Percentiles rank a stretch among this genome's conserved stretches.
phyloP scores from a whole-genome alignment of 805 yeast species.

The Lipomyces yamadae region DNA sequence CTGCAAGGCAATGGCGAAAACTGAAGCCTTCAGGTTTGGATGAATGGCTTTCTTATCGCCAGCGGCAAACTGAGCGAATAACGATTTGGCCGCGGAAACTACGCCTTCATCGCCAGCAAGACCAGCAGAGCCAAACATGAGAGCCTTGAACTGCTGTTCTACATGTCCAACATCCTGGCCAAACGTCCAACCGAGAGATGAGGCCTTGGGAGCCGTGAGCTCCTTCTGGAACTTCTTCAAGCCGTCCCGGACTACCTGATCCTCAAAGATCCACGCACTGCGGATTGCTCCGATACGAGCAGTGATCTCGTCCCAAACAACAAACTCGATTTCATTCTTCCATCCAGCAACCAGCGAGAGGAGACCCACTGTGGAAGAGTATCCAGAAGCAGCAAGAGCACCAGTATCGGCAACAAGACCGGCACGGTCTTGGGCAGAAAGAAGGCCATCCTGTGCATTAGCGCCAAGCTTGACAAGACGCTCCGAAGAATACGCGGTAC shows the following conservation, averaged over 20 bases:
- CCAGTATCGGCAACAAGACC: conserved; percentile 68
- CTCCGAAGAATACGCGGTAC: conserved; percentile 58
- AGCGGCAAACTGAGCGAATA: conserved; percentile 58
- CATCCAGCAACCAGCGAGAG: conserved; percentile 57
- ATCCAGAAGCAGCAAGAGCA: conserved; percentile 60
- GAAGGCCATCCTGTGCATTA: conserved; percentile 57
- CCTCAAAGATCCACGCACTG: conserved; percentile 57
- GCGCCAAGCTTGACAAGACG: conserved; percentile 59
- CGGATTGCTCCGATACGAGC: conserved; percentile 50
- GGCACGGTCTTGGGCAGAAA: conserved; percentile 63
- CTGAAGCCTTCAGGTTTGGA: conserved; percentile 71
- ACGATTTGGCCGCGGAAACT: conserved; percentile 44
- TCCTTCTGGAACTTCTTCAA: conserved; percentile 55
- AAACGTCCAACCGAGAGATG: conserved; percentile 69
- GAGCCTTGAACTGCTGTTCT: conserved; percentile 69
- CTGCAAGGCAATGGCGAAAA: conserved; percentile 70
- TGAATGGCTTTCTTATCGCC: conserved; percentile 74
- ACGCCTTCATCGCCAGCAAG: conserved; percentile 45
- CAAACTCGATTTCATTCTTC: conserved; percentile 57
- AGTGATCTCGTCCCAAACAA: conserved; percentile 60
- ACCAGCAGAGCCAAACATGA: conserved; percentile 51
- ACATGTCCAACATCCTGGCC: conserved; percentile 58
- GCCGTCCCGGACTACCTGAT: conserved; percentile 48
- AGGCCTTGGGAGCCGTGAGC: conserved; percentile 60
- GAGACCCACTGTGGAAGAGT: conserved; percentile 54